Conservation (phyloP, 768 basidiomycete genomes). For the Cyathus striatus region DNA sequence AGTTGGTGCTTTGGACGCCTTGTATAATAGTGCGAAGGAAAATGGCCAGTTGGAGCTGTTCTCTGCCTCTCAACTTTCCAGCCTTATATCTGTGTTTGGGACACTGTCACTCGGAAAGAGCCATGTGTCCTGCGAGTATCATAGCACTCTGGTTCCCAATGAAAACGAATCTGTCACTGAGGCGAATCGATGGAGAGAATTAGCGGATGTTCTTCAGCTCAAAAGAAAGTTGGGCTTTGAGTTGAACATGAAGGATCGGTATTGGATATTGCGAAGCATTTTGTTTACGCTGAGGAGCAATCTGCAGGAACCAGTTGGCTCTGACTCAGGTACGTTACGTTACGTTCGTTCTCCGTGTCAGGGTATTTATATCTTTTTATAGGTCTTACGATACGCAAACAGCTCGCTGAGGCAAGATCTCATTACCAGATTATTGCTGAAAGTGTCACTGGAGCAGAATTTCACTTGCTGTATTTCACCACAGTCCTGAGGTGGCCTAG, state of each 20-base stretch:
- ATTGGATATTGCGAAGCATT: conserved; percentile 55
- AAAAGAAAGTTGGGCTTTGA: conserved; percentile 30
- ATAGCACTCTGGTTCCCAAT: conserved; percentile 23
- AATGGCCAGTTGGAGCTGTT: no score
- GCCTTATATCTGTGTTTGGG: conserved; percentile 45
- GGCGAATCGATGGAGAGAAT: conserved; percentile 43
- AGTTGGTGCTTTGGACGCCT: no score
- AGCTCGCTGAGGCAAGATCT: conserved; percentile 28
- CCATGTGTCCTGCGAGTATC: conserved; percentile 16
- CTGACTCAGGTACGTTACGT: no score
- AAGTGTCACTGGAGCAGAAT: conserved; percentile 29
- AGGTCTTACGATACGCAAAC: no score
- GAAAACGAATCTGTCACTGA: conserved; percentile 10
- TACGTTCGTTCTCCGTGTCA: no score
- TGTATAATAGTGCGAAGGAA: no score
- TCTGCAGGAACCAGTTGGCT: no score
- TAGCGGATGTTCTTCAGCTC: conserved; percentile 38
- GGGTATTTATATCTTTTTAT: no score
- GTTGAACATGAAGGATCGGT: conserved; percentile 43
- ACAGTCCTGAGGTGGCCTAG: conserved; percentile 27
- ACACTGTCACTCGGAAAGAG: conserved; percentile 34
- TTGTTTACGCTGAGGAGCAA: conserved; percentile 21
- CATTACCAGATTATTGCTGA: conserved; percentile 36
- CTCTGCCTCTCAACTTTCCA: conserved; percentile 27
- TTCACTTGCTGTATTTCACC: conserved; percentile 44